Base-by-base conservation (phyloP, 495 filamentous ascomycete species). In the Podospora pseudopauciseta region DNA sequence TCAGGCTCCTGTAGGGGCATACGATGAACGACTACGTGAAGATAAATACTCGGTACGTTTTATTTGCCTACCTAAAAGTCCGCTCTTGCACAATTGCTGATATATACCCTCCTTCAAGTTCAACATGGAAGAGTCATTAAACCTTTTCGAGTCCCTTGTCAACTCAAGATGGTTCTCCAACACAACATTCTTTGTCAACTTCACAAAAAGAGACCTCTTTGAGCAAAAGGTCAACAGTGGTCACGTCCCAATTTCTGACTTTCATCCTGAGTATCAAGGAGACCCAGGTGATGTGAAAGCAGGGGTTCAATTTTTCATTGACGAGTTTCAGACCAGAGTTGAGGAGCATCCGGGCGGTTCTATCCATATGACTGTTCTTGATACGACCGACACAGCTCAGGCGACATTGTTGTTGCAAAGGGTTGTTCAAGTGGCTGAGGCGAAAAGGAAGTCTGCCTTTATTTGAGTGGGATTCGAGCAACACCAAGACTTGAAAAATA, bases 201-300 rank as follows among this genome's bases (percentile, higher is more conserved):
- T 61, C 5, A 61, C 59, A 34, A 61, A 27, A 32, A 32, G 16
- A 15, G 59, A 61, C 20, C 19, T 61, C 18, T 61, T 61, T 61
- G 59, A 61, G 15, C 59, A 27, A 5, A 61, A 61, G 27, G 23
- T 61, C 18, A 27, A 32, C 16, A 26, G 19, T 5, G 2, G 59
- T 5, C 16, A 26, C 4, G 32, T 4, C 2, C 59, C 59, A 13
- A 5, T 61, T 32, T 5, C 59, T 2, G 23, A 61, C 4, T 61
- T 13, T 61, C 59, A 61, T n/a, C 30, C 20, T 2, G 5, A 28
- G 4, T 61, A 28, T n/a, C 16, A 28, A 4, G 59, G 59, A n/a
- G 27, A 61, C 26, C 59, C 30, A 15, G 18, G 26, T 13, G 56
- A 59, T 59, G 56, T 59, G 56, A 27, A 59, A 27, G 56, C 56